Evolutionary conservation across 495 filamentous ascomycete genomes (phyloP).

Genomic region (Trypethelium eluteriae): DNA sequence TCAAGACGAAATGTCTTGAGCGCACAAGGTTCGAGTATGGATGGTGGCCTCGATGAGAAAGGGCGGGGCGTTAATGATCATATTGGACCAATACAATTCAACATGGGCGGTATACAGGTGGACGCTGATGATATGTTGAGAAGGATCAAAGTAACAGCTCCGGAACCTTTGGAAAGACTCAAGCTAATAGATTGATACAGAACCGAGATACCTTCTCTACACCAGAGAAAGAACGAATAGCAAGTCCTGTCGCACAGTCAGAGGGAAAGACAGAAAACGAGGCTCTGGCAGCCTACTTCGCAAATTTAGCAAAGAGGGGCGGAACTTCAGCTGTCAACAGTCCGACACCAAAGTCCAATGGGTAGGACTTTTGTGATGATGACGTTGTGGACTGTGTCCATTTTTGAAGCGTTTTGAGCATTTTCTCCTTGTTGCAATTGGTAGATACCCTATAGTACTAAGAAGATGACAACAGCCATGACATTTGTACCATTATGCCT

Average conservation of each 20-base stretch:
- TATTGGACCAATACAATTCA: constrained; percentile 92
- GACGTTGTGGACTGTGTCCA: not conserved
- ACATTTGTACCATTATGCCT: too few relatives aligned
- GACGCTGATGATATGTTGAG: constrained; percentile 94
- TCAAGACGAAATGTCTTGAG: constrained; percentile 31
- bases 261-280: constrained; percentile 9
- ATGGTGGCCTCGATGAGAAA: constrained; percentile 27
- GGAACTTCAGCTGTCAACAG: not conserved
- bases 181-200: not conserved
- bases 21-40: constrained; percentile 22
- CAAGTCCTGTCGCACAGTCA: not conserved
- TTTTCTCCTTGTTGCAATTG: not conserved
- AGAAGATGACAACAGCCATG: not conserved
- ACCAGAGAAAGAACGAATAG: constrained; percentile 1
- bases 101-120: constrained; percentile 94
- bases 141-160: constrained; percentile 60
- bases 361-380: not conserved
- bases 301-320: constrained; percentile 6
- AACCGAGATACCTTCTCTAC: constrained; percentile 1
- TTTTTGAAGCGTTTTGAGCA: not conserved
- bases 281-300: constrained; percentile 5
- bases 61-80: constrained; percentile 65
- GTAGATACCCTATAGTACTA: not conserved
- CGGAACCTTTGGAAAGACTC: not conserved
- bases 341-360: constrained; percentile 5